Evolutionary conservation across 2,329 filamentous ascomycete species (phyloP).

Genomic region (Colletotrichum spaethianum): DNA sequence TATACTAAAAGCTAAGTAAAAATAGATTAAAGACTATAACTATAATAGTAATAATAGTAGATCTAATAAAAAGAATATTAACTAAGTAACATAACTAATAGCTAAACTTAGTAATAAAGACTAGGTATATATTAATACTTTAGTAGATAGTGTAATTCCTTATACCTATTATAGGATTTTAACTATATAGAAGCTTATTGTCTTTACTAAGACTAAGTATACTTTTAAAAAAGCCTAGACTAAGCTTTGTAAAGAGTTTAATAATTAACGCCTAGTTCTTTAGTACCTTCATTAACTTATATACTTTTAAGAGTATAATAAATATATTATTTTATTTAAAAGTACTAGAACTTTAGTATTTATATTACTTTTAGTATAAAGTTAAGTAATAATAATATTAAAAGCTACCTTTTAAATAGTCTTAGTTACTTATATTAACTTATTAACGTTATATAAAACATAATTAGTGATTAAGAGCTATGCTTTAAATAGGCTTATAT

Average conservation of each 20-base stretch:
- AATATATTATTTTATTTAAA: not conserved
- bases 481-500: not conserved
- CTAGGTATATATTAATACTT: not conserved
- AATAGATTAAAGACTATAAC: not conserved
- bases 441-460: not conserved
- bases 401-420: not conserved
- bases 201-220: not conserved
- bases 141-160: not conserved
- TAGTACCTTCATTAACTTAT: not conserved
- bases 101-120: not conserved
- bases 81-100: no score
- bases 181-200: not conserved
- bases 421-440: not conserved
- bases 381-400: conserved; percentile 2
- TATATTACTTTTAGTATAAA: not conserved
- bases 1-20: not conserved
- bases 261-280: not conserved
- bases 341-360: not conserved
- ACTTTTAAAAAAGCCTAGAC: not conserved
- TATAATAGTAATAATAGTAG: not conserved
- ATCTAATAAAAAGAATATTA: not conserved
- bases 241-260: conserved; percentile 5
- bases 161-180: not conserved
- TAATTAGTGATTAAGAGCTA: not conserved
- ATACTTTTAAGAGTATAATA: not conserved